These are phyloP conservation scores for Scenedesmus sp. DNA, from an alignment of 163 green algal species.

Conservation along the genomic window DNA sequence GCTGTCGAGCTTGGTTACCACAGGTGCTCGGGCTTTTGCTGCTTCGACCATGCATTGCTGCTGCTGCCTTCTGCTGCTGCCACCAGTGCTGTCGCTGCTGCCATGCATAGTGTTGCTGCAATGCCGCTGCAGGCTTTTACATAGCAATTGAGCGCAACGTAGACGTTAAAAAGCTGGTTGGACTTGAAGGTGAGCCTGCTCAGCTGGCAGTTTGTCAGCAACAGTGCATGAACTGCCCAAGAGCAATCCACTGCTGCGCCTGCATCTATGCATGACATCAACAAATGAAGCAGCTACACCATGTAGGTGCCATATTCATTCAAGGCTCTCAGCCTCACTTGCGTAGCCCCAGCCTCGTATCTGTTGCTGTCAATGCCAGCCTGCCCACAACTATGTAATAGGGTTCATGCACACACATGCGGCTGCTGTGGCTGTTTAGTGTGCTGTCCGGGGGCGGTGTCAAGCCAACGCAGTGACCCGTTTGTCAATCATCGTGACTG, in stretches of 20 bases:
- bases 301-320: no score
- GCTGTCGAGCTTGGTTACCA: constrained; percentile 62
- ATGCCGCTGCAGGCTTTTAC: constrained; percentile 63
- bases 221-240: background rate
- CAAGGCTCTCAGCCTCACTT: no score
- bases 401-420: no score
- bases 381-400: background rate
- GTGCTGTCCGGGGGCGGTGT: background rate
- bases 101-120: background rate
- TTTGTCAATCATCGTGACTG: background rate
- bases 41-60: background rate
- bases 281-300: background rate
- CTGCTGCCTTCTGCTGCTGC: background rate
- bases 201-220: background rate
- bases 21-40: constrained; percentile 43
- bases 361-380: background rate
- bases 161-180: constrained; percentile 65
- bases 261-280: background rate
- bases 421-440: background rate
- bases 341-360: no score
- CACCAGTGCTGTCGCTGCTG: constrained; percentile 2
- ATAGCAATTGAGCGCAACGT: constrained; percentile 64
- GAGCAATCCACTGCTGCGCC: background rate
- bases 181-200: constrained; percentile 55
- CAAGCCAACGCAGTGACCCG: no score